Conservation (phyloP, 2,329 filamentous ascomycete species). For the Fusarium buharicum region DNA sequence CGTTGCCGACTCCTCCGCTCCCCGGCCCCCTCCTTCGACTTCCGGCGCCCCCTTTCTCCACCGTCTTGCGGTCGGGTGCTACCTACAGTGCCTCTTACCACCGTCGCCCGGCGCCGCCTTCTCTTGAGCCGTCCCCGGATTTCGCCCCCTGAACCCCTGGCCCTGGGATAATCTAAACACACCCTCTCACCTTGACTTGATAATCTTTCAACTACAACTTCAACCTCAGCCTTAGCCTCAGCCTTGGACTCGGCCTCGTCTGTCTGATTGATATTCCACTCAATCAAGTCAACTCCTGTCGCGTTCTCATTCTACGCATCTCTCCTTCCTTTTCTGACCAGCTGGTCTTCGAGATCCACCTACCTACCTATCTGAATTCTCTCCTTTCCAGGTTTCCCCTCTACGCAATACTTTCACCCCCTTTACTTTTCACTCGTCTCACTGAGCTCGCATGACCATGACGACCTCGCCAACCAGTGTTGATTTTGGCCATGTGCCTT, state of each 20-base stretch:
- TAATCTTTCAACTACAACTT: not conserved
- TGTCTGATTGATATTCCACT: slow-evolving; percentile 11
- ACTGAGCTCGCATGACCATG: slow-evolving; percentile 45
- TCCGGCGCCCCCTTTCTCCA: slow-evolving; percentile 40
- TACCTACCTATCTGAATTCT: slow-evolving; percentile 11
- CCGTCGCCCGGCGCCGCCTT: slow-evolving; percentile 41
- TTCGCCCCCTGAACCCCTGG: slow-evolving; percentile 36
- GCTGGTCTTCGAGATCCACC: slow-evolving; percentile 16
- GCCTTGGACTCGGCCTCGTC: slow-evolving; percentile 2
- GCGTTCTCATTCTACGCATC: not conserved
- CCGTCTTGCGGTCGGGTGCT: slow-evolving; percentile 16
- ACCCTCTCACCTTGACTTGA: not conserved
- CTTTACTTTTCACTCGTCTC: slow-evolving; percentile 18
- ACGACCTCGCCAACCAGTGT: slow-evolving; percentile 48
- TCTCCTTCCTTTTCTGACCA: slow-evolving; percentile 15
- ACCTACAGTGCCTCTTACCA: slow-evolving; percentile 12
- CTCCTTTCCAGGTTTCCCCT: slow-evolving; percentile 10
- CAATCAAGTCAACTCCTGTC: not conserved
- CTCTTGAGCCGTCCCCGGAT: slow-evolving; percentile 30
- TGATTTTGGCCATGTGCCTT: slow-evolving; percentile 61
- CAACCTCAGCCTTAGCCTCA: no score
- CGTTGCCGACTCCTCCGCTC: no score
- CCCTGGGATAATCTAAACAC: slow-evolving; percentile 34
- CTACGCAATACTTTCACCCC: slow-evolving; percentile 14
- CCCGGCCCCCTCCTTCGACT: slow-evolving; percentile 25